Base-by-base conservation (phyloP, 106 monocot species). In the Dendrobium officinale region DNA sequence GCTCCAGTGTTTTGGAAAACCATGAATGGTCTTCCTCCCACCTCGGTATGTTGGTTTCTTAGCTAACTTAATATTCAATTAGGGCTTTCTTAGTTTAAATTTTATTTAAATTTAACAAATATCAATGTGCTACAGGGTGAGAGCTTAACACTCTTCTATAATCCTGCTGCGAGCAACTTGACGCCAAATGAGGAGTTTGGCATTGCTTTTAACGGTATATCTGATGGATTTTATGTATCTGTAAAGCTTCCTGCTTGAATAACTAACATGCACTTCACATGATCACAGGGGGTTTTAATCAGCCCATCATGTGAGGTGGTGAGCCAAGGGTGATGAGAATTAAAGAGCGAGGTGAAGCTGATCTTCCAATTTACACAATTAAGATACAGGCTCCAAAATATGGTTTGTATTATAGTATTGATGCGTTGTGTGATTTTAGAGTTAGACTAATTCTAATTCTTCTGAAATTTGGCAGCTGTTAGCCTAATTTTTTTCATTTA, bases 1-100 rank as follows among this genome's bases (percentile, higher is more conserved):
- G 88, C 90, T 85, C 92, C 93, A 67, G 85, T 96, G 9, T 96
- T 82, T 77, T 96, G 96, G 96, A 96, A 91, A 81, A 96, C 96
- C 13, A 88, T 55, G 79, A 96, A 89, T 48, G 96, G 96, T 77
- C 89, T 96, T 75, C 92, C 93, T 93, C 26, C 26, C 75, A 85
- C 90, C 73, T 86, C 92, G 82, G 96, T 96, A 88, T 64, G 88
- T 88, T 75, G 17, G 20, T 22, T 82, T 58, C 26, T 76, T n/a
- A 6, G 5, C 58, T 18, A 58, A n/a, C n/a, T 58, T 58, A 19
- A 19, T n/a, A 18, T 58, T 58, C 9, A 40, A 3, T 18, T 37
- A 59, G 74, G 49, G 27, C 55, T 79, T 13, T 59, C 27, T 27
- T 72, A 8, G 15, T 16, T 45, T 77, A 78, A 47, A 42, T 37